Conservation (phyloP, 495 filamentous ascomycete species). For the Hypoxylon lienhwacheense region DNA sequence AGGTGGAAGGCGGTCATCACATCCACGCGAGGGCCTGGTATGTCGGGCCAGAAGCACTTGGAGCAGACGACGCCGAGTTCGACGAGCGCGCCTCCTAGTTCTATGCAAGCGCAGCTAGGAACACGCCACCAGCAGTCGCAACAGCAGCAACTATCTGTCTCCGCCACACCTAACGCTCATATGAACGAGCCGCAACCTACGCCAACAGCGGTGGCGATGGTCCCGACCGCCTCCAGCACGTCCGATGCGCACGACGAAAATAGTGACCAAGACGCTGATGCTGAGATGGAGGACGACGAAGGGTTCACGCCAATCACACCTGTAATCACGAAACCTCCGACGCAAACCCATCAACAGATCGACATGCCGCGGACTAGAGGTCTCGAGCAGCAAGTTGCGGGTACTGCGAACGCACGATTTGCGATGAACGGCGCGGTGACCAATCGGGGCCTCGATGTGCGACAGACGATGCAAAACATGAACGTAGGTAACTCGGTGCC, state of each 20-base stretch:
- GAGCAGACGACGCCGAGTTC: conserved; percentile 24
- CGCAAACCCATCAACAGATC: conserved; percentile 30
- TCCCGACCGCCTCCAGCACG: conserved; percentile 8
- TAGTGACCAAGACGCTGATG: conserved; percentile 46
- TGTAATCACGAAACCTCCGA: conserved; percentile 21
- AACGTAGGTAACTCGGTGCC: conserved; percentile 28
- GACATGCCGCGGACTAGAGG: conserved; percentile 35
- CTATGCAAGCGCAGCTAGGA: conserved; percentile 2
- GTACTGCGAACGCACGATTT: conserved; percentile 24
- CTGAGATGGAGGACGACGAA: conserved; percentile 47
- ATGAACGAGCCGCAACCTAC: conserved; percentile 10
- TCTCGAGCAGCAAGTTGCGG: conserved; percentile 19
- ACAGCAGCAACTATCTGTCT: conserved; percentile 21
- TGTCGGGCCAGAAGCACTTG: conserved; percentile 43
- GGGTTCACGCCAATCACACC: conserved; percentile 37
- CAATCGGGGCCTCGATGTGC: conserved; percentile 29
- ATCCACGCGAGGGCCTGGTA: conserved; percentile 41
- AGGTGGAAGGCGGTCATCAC: conserved; percentile 57
- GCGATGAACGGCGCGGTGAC: conserved; percentile 27
- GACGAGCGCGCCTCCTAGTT: conserved; percentile 18
- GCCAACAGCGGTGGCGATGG: conserved; percentile 8
- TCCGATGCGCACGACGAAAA: conserved; percentile 38
- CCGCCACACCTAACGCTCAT: conserved; percentile 12
- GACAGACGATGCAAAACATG: conserved; percentile 38
- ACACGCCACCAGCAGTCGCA: conserved; percentile 20